Evolutionary conservation across 495 filamentous ascomycete species (phyloP).

Genomic region (Rhizodiscina lignyota): DNA sequence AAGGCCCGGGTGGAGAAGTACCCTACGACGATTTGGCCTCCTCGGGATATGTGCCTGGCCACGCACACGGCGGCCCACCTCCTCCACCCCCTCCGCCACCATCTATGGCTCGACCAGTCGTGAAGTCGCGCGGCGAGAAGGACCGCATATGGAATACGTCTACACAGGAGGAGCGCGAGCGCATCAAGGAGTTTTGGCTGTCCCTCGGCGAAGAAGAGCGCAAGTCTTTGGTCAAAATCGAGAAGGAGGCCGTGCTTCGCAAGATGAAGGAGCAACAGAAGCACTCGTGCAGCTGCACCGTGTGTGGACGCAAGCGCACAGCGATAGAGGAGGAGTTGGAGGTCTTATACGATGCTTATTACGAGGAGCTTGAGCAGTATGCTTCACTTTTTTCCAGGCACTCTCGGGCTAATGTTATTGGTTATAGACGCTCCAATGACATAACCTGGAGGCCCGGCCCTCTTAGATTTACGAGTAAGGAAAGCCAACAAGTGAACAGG

Average conservation of each 20-base stretch:
- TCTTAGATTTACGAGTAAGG: conserved; percentile 16
- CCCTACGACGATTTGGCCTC: too few species aligned
- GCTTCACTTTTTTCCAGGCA: too few species aligned
- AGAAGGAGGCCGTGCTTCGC: conserved; percentile 92
- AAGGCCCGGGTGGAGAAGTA: conserved; percentile 12
- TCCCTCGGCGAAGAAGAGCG: conserved; percentile 89
- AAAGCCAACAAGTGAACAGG: conserved; percentile 5
- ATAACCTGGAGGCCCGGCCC: conserved; percentile 59
- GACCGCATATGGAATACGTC: conserved; percentile 97
- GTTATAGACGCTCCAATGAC: too few species aligned
- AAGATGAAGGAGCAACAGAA: conserved; percentile 99
- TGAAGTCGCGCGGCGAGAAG: too few species aligned
- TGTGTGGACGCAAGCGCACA: conserved; percentile 89
- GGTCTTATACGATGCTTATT: conserved; percentile 98
- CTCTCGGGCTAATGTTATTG: too few species aligned
- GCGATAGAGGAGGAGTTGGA: conserved; percentile 98
- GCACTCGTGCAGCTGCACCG: conserved; percentile 94
- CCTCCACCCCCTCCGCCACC: conserved; percentile 12
- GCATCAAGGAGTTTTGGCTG: conserved; percentile 97
- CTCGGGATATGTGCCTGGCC: too few species aligned
- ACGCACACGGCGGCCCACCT: too few species aligned
- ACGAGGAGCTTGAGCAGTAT: conserved; percentile 93
- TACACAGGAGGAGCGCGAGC: conserved; percentile 79
- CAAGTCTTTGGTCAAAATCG: conserved; percentile 86
- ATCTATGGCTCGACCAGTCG: conserved; percentile 7